phyloP scores from a whole-genome alignment of 352 stramenopile genomes.

The Globisporangium orthogonon region DNA sequence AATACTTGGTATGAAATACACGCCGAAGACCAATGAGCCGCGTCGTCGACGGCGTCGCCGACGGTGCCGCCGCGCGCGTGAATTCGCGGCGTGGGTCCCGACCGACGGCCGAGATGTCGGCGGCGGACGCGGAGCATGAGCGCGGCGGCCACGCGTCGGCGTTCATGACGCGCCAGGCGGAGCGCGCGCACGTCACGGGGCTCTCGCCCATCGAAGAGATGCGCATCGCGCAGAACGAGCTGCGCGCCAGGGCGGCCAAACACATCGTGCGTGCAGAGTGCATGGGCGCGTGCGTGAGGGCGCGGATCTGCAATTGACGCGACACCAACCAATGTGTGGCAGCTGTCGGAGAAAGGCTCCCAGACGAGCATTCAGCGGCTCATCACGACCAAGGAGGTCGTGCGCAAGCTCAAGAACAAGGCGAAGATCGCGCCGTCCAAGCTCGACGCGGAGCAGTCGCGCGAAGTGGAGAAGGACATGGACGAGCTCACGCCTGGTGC shows the following conservation, averaged over 20 bases:
- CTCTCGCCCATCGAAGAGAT: conserved; percentile 85
- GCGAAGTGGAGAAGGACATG: conserved; percentile 50
- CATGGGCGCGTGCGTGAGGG: too few relatives aligned
- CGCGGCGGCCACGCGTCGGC: conserved; percentile 22
- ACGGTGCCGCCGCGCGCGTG: not conserved
- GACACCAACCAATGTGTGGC: not conserved
- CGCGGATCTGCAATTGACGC: not conserved
- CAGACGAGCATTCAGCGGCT: conserved; percentile 49
- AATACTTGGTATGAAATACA: too few relatives aligned
- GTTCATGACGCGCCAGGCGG: conserved; percentile 73
- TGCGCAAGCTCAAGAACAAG: conserved; percentile 52
- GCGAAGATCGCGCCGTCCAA: conserved; percentile 40
- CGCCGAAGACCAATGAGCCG: not conserved
- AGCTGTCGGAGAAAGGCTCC: conserved; percentile 19
- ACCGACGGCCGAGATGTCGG: not conserved
- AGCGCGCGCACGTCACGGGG: conserved; percentile 61
- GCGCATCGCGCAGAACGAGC: conserved; percentile 71
- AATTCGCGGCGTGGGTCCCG: not conserved
- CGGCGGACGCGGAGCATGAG: conserved; percentile 3
- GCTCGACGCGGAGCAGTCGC: conserved; percentile 19
- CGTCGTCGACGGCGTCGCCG: not conserved
- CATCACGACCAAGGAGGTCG: conserved; percentile 49
- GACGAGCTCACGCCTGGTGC: conserved; percentile 74
- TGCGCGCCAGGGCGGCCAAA: conserved; percentile 60
- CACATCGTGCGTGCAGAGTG: conserved; percentile 26